Evolutionary conservation across 306 rosid species (phyloP).

Genomic region (Trifolium pratense): DNA sequence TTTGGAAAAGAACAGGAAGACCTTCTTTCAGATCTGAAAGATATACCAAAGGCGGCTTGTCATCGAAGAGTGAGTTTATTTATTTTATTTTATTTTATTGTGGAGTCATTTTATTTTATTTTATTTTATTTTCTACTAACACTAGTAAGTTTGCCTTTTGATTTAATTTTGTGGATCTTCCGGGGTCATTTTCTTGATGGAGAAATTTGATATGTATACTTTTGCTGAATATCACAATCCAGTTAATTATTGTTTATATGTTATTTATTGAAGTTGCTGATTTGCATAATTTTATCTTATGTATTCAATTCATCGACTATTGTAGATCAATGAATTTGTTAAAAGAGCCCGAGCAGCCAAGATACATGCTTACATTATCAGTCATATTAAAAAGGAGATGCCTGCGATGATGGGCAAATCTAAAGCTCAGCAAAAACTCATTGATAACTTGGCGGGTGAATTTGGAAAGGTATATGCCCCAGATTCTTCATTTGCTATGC

Average conservation of each 20-base stretch:
- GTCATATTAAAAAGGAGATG: conserved; percentile 90
- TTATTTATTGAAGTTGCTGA: conserved; percentile 17
- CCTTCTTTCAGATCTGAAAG: conserved; percentile 89
- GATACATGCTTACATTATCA: conserved; percentile 86
- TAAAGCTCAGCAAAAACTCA: conserved; percentile 76
- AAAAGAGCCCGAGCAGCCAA: conserved; percentile 93
- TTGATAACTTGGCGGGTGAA: conserved; percentile 75
- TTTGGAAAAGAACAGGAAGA: conserved; percentile 90
- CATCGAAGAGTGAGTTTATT: conserved; percentile 79
- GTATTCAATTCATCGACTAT: too few relatives aligned
- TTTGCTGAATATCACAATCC: conserved; percentile 14
- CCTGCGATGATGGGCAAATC: conserved; percentile 88
- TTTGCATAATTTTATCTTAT: conserved; percentile 19
- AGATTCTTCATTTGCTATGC: neutral
- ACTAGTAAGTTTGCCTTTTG: neutral
- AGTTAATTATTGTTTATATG: conserved; percentile 1
- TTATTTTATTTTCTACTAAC: conserved; percentile 13
- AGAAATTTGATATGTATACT: neutral
- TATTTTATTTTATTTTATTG: conserved; percentile 17
- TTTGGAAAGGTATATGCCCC: conserved; percentile 80
- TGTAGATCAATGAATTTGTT: conserved; percentile 88
- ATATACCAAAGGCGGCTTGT: conserved; percentile 89
- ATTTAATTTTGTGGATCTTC: conserved; percentile 2
- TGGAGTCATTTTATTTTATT: neutral
- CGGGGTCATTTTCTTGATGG: neutral